A percentile compares a stretch with the other conserved stretches of the same genome.
Evolutionary conservation across 768 basidiomycete species (phyloP).

Genomic region (Zangia roseola): DNA sequence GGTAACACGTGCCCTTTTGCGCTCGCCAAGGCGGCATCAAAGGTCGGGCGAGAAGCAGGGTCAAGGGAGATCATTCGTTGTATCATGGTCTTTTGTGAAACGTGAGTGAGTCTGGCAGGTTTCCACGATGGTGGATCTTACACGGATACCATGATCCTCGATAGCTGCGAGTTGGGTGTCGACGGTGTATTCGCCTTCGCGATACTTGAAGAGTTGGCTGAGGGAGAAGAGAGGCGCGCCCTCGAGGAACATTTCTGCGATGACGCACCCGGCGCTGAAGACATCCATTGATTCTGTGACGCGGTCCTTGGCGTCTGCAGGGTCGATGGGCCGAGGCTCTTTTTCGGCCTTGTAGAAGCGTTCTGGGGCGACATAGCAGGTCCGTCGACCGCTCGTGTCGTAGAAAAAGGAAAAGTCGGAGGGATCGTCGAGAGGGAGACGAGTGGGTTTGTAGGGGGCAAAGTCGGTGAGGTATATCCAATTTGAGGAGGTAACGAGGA

Average conservation of each 20-base stretch:
- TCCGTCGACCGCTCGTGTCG: conserved; percentile 89
- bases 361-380: conserved; percentile 96
- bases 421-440: conserved; percentile 93
- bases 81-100: conserved; percentile 64
- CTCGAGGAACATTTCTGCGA: conserved; percentile 94
- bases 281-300: conserved; percentile 98
- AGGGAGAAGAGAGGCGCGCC: conserved; percentile 91
- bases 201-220: conserved; percentile 92
- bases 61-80: conserved; percentile 88
- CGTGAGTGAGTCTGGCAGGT: background rate
- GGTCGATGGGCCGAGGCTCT: conserved; percentile 54
- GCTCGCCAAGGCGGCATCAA: conserved; percentile 72
- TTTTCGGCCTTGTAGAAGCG: conserved; percentile 86
- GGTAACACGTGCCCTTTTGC: conserved; percentile 83
- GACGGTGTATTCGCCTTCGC: conserved; percentile 79
- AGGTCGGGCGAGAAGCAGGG: conserved; percentile 73
- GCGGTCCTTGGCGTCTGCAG: conserved; percentile 61
- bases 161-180: conserved; percentile 70
- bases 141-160: conserved; percentile 79
- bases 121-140: conserved; percentile 36
- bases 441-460: conserved; percentile 91
- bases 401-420: conserved; percentile 98
- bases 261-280: conserved; percentile 91
- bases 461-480: conserved; percentile 96
- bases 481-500: conserved; percentile 95